Evolutionary conservation across 352 stramenopile genomes (phyloP).

Genomic region (Globisporangium yorkense): DNA sequence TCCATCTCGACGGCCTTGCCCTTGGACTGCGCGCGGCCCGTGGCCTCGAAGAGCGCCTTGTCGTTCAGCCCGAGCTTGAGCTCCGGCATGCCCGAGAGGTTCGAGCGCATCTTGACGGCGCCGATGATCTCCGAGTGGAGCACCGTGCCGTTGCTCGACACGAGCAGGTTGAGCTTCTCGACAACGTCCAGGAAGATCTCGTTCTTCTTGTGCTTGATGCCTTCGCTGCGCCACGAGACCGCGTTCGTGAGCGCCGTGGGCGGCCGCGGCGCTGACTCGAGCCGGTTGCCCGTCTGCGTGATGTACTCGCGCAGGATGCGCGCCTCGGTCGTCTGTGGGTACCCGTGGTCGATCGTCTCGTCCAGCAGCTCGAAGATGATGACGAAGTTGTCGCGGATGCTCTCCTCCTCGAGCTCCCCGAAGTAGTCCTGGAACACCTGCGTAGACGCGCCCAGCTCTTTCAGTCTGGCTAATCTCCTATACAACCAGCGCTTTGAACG

Average conservation of each 20-base stretch:
- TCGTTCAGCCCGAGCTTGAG: constrained; percentile 99
- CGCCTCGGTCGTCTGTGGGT: constrained; percentile 93
- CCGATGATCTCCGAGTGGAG: constrained; percentile 98
- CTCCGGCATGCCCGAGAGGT: constrained; percentile 98
- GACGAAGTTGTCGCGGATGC: constrained; percentile 99
- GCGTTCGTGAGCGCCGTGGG: constrained; percentile 97
- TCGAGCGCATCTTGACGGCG: constrained; percentile 98
- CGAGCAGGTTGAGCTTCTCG: constrained; percentile 96
- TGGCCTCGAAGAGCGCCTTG: constrained; percentile 99
- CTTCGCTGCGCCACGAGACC: constrained; percentile 98
- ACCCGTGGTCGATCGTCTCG: constrained; percentile 99
- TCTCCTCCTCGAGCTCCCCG: constrained; percentile 98
- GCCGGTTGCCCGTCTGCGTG: constrained; percentile 95
- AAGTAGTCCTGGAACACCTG: constrained; percentile 99
- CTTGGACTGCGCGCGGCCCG: constrained; percentile 79
- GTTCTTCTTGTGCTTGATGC: constrained; percentile 99
- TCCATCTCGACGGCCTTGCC: constrained; percentile 98
- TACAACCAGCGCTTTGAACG: background rate
- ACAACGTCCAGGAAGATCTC: constrained; percentile 99
- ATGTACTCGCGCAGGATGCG: constrained; percentile 94
- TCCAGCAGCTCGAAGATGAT: constrained; percentile 99
- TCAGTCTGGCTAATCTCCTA: background rate
- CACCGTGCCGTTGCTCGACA: constrained; percentile 97
- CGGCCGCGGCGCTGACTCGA: constrained; percentile 90
- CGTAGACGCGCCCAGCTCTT: background rate